These are phyloP conservation scores for Termitomyces sp. DNA, from an alignment of 768 basidiomycete species.

Conservation along the genomic window DNA sequence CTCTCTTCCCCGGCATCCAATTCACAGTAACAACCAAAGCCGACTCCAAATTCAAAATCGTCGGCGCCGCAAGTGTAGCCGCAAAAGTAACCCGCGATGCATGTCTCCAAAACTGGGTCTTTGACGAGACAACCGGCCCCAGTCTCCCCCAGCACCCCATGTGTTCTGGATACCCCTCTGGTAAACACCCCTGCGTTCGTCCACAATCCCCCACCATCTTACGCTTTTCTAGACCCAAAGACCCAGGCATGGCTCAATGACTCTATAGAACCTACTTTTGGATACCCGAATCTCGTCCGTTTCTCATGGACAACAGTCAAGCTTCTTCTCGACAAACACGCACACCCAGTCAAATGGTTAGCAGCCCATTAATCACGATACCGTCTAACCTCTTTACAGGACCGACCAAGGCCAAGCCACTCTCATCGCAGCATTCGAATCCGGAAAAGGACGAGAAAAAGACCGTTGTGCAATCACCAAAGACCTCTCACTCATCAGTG, in stretches of 20 bases:
- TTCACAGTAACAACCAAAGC: conserved; percentile 93
- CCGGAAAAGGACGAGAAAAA: conserved; percentile 65
- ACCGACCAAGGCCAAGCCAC: conserved; percentile 78
- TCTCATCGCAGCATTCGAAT: conserved; percentile 70
- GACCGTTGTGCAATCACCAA: conserved; percentile 65
- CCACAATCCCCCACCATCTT: too few relatives aligned
- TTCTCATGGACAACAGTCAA: conserved; percentile 97
- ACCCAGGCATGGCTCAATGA: conserved; percentile 82
- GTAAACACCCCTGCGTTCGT: conserved; percentile 26
- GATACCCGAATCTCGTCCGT: conserved; percentile 83
- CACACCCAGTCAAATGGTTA: conserved; percentile 78
- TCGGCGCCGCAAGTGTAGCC: conserved; percentile 95
- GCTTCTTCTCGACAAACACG: conserved; percentile 74
- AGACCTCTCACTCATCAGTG: conserved; percentile 68
- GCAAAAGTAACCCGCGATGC: conserved; percentile 96
- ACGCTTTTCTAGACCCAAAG: conserved; percentile 66
- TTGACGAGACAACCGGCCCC: conserved; percentile 47
- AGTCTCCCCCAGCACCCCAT: conserved; percentile 12
- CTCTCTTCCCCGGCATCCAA: conserved; percentile 72
- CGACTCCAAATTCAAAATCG: conserved; percentile 94
- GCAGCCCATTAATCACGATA: conserved; percentile 1
- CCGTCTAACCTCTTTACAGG: conserved; percentile 36
- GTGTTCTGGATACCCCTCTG: conserved; percentile 77
- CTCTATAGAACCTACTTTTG: conserved; percentile 83
- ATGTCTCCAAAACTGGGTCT: conserved; percentile 83